A percentile compares a stretch with the other conserved stretches of the same genome.
phyloP scores from a whole-genome alignment of 768 basidiomycete species.

The Trichaptum fuscoviolaceum region DNA sequence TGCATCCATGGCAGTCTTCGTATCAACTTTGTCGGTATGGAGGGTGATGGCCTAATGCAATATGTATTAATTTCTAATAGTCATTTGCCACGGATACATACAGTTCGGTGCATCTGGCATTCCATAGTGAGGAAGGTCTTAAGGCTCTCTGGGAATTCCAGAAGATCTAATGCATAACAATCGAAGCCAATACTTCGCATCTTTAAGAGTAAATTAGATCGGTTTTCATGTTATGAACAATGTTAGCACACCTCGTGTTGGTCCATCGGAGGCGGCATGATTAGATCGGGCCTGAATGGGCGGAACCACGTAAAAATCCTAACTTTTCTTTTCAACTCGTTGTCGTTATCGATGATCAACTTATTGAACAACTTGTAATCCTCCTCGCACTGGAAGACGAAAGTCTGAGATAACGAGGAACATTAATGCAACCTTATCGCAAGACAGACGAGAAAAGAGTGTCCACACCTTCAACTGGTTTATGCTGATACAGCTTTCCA shows the following conservation, averaged over 20 bases:
- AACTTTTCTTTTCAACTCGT: conserved; percentile 45
- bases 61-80: neutral
- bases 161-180: conserved; percentile 76
- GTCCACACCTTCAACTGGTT: conserved; percentile 59
- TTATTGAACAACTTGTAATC: conserved; percentile 72
- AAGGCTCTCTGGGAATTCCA: conserved; percentile 74
- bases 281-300: conserved; percentile 29
- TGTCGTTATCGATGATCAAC: conserved; percentile 57
- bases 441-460: conserved; percentile 2
- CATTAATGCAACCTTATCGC: neutral
- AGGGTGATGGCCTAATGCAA: conserved; percentile 54
- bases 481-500: conserved; percentile 66
- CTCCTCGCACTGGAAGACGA: conserved; percentile 78
- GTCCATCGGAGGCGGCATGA: conserved; percentile 50
- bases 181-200: conserved; percentile 63
- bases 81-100: conserved; percentile 29
- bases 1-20: conserved; percentile 51
- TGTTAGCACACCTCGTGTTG: conserved; percentile 47
- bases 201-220: conserved; percentile 30
- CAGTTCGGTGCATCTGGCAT: conserved; percentile 66
- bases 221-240: neutral
- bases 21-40: conserved; percentile 43
- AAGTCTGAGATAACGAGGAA: conserved; percentile 45
- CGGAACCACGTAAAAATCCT: conserved; percentile 69
- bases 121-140: conserved; percentile 62